phyloP scores from a whole-genome alignment of 2,329 filamentous ascomycete genomes.

The Pseudogymnoascus sp. region DNA sequence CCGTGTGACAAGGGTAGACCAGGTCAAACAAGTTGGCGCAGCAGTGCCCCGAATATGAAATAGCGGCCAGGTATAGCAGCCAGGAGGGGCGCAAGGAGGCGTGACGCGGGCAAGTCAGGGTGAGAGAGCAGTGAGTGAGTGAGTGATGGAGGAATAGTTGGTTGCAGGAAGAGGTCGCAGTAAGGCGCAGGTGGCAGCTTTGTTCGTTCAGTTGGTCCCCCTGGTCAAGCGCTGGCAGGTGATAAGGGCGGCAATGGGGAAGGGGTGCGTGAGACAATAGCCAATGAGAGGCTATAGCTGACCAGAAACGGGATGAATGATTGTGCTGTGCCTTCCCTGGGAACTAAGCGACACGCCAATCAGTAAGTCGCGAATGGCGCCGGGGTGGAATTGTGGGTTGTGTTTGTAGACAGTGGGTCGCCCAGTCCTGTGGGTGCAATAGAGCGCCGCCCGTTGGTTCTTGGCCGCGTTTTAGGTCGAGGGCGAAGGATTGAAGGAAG shows the following conservation, averaged over 20 bases:
- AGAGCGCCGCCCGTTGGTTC: constrained; percentile 5
- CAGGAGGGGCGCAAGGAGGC: not conserved
- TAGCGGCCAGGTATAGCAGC: not conserved
- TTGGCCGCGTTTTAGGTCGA: constrained; percentile 5
- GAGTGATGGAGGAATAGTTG: not conserved
- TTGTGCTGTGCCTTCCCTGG: not conserved
- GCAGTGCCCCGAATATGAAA: not conserved
- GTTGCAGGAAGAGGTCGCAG: not conserved
- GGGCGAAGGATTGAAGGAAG: not conserved
- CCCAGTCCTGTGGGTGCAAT: constrained; percentile 3
- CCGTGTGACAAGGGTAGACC: not conserved
- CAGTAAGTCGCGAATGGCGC: not conserved
- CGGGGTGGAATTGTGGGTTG: not conserved
- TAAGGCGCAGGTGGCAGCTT: not conserved
- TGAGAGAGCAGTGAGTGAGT: not conserved
- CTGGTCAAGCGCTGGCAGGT: constrained; percentile 3
- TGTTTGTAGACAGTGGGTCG: constrained; percentile 1
- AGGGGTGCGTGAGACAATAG: not conserved
- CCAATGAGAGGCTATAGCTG: not conserved
- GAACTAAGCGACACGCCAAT: constrained; percentile 6
- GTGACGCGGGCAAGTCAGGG: not conserved
- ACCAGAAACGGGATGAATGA: constrained; percentile 1
- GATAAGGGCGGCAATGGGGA: not conserved
- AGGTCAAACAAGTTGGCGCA: constrained; percentile 1
- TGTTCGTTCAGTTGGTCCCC: constrained; percentile 2